Base-by-base conservation (phyloP, 2,329 filamentous ascomycete species). In the Scortechinia acanthostroma region DNA sequence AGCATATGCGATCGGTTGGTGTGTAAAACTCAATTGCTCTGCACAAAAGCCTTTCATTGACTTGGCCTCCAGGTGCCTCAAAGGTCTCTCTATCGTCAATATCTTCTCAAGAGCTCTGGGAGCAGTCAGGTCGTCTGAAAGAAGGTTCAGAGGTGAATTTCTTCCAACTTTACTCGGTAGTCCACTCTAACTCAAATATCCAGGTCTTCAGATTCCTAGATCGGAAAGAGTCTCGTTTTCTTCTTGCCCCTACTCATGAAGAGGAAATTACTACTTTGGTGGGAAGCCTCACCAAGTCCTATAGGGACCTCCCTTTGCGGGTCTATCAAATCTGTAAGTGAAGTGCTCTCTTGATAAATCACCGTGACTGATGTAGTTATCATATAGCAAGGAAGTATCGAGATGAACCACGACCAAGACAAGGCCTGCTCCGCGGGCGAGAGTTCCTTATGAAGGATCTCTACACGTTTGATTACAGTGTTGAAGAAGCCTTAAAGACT, bases 391-490 rank as follows among this genome's bases (percentile, higher is more conserved):
- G 91, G 42, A 98, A 98, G 63, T 98, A 97, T 58, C 81, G 93
- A 43, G 93, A 98, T 65, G 93, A 98, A 64, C 77, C 85, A 46
- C 77, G 93, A 21, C 93, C 93, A 17, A 79, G 93, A 22, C 88
- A 95, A 54, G 93, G 93, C 13, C 71, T 98, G 2, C 70, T 98
- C 5, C 82, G 93, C 6, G 86, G 88, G 1, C 82, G 90, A 49
- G 93, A 98, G 57, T 98, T 98, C 55, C 67, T 89, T 53, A 98
- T 98, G 93, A 98, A 98, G 63, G 93, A 98, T 61, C 75, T 98
- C 1, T 98, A 98, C 61, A 96, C 91, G 0, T 98, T 98, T 57
- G 93, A 98, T 57, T 67, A 74, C 25, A 83, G 74, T 3, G 60
- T 71, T 1, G 65, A 76, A 21, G 68, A 77, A n/a, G 91, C 91